These are phyloP conservation scores for Melaleuca alternifolia DNA, from an alignment of 345 rosid species.

Conservation along the genomic window DNA sequence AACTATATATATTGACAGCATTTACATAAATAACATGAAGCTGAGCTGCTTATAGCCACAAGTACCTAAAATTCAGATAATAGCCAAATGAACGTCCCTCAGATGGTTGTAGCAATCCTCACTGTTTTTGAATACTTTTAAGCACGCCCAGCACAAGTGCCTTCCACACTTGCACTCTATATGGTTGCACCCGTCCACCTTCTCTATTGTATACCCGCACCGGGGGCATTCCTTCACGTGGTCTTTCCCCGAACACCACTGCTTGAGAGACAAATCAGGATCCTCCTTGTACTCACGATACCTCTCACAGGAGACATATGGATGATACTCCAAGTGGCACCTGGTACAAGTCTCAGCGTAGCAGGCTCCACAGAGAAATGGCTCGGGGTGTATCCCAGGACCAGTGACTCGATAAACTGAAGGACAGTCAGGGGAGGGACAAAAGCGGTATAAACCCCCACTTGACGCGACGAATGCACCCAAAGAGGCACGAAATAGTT, in stretches of 20 bases:
- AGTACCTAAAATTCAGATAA: not conserved
- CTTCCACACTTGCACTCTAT: constrained; percentile 66
- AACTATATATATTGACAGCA: not conserved
- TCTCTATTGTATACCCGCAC: constrained; percentile 66
- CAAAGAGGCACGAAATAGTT: constrained; percentile 70
- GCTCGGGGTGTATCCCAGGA: constrained; percentile 9
- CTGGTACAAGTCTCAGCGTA: constrained; percentile 53
- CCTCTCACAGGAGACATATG: constrained; percentile 54
- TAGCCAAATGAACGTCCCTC: constrained; percentile 33
- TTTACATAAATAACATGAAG: not conserved
- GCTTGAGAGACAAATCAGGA: constrained; percentile 67
- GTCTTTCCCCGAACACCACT: constrained; percentile 69
- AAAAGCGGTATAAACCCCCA: constrained; percentile 51
- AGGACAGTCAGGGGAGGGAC: constrained; percentile 87
- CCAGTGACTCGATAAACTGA: constrained; percentile 54
- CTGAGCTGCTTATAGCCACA: not conserved
- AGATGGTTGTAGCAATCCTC: constrained; percentile 60
- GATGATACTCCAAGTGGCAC: constrained; percentile 79
- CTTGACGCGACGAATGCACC: constrained; percentile 58
- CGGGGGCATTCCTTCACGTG: constrained; percentile 62
- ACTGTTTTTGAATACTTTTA: constrained; percentile 24
- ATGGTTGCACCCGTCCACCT: constrained; percentile 82
- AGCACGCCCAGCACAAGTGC: constrained; percentile 86
- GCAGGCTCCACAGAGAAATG: constrained; percentile 75
- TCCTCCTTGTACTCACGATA: constrained; percentile 64